Conservation (phyloP, 1,139 yeast species). For the Sugiyamaella sp. region DNA sequence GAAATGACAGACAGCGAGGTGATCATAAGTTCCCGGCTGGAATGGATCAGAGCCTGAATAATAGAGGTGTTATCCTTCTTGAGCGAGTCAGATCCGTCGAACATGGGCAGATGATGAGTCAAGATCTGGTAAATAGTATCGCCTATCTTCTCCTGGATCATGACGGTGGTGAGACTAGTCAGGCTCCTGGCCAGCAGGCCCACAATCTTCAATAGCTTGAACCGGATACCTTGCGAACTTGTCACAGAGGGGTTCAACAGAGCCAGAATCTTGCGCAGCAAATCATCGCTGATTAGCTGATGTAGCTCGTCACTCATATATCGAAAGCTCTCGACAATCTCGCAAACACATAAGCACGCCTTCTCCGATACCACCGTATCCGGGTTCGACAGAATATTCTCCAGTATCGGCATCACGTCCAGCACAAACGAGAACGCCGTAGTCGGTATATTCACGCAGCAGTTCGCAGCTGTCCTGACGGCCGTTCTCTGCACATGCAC, state of each 20-base stretch:
- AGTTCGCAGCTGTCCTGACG: slow-evolving; percentile 72
- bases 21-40: slow-evolving; percentile 66
- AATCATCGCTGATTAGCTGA: slow-evolving; percentile 44
- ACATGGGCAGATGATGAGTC: slow-evolving; percentile 39
- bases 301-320: slow-evolving; percentile 51
- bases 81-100: slow-evolving; percentile 31
- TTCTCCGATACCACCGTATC: slow-evolving; percentile 70
- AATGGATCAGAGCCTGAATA: slow-evolving; percentile 73
- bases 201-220: slow-evolving; percentile 40
- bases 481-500: slow-evolving; percentile 89
- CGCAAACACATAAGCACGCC: slow-evolving; percentile 68
- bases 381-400: slow-evolving; percentile 61
- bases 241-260: slow-evolving; percentile 33
- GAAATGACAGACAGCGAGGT: slow-evolving; percentile 61
- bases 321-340: slow-evolving; percentile 60
- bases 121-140: slow-evolving; percentile 41
- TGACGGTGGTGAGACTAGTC: slow-evolving; percentile 32
- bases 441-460: slow-evolving; percentile 58
- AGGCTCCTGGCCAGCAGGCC: slow-evolving; percentile 51
- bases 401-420: slow-evolving; percentile 63
- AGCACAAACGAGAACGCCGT: slow-evolving; percentile 53
- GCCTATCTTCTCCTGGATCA: slow-evolving; percentile 38
- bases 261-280: slow-evolving; percentile 32
- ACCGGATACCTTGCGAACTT: slow-evolving; percentile 31
- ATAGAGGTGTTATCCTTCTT: slow-evolving; percentile 45